Evolutionary conservation across 495 filamentous ascomycete genomes (phyloP).

Genomic region (Annulohypoxylon moriforme): DNA sequence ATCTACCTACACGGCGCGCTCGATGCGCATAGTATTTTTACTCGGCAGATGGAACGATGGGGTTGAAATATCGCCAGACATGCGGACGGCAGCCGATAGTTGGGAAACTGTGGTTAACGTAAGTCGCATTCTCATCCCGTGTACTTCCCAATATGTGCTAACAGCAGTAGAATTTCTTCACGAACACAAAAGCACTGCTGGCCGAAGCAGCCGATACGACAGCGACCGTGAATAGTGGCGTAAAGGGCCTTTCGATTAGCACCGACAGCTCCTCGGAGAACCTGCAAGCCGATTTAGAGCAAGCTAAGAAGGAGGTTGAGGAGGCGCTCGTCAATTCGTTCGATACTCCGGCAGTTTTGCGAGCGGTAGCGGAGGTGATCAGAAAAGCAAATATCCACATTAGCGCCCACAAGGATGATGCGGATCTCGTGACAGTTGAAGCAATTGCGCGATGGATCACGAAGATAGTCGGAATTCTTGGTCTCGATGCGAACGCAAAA

Average conservation of each 20-base stretch:
- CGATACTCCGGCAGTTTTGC: constrained; percentile 83
- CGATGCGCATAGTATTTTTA: constrained; percentile 87
- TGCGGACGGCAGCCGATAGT: constrained; percentile 73
- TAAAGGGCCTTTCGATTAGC: constrained; percentile 57
- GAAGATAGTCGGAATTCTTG: constrained; percentile 83
- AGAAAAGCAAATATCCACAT: constrained; percentile 79
- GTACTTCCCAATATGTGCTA: constrained; percentile 3
- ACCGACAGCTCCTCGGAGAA: constrained; percentile 44
- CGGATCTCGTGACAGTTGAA: constrained; percentile 66
- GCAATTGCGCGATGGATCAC: constrained; percentile 83
- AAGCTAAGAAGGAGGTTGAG: constrained; percentile 72
- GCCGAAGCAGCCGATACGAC: constrained; percentile 52
- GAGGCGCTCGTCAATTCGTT: constrained; percentile 86
- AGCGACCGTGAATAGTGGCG: constrained; percentile 48
- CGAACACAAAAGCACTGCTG: constrained; percentile 73
- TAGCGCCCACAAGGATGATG: constrained; percentile 57
- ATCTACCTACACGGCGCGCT: constrained; percentile 79
- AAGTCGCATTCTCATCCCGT: constrained; percentile 30
- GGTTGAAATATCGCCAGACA: constrained; percentile 87
- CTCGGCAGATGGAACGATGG: constrained; percentile 90
- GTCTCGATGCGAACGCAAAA: constrained; percentile 76
- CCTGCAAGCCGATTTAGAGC: constrained; percentile 62
- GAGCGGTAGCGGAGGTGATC: constrained; percentile 77
- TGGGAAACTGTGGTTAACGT: constrained; percentile 86
- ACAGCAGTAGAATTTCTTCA: constrained; percentile 81